Base-by-base conservation (phyloP, 1,284 basidiomycete genomes). In the Somion occarium region DNA sequence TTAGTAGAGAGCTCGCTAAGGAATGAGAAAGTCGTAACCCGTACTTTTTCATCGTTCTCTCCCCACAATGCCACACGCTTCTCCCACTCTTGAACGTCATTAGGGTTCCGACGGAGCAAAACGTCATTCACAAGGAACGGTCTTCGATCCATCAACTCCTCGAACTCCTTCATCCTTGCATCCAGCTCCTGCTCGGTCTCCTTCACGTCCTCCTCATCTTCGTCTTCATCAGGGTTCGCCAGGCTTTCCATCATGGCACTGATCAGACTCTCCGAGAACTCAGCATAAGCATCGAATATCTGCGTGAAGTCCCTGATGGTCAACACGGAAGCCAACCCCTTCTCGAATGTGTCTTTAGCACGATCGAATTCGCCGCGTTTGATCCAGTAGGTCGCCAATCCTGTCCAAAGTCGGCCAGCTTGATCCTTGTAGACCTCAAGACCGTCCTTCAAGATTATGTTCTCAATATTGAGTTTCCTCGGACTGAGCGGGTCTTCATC, bases 61-160 rank as follows among this genome's bases (percentile, higher is more conserved):
- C 90, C 96, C 80, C 87, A 94, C 38, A 99, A 70, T 2, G 93
- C 93, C n/a, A 98, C 83, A 9, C 95, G 78, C 72, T 99, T 99
- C 73, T 98, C 96, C 97, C 97, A 99, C 67, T 99, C 97, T 61
- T 97, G 94, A 0, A 99, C 96, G 62, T 99, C 97, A 63, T 98
- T 93, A 0, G 93, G 92, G 73, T 99, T 99, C 59, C 97, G 76
- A 51, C 97, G 77, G 23, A 99, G 71, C 25, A 99, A 71, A 2
- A 99, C 97, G 60, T 98, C 95, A 65, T 99, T 99, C 49, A 98
- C 87, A 53, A 99, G 75, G 79, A 99, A 99, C 2, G 94, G 97
- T 60, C 97, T 72, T 39, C 95, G 79, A 66, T 99, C 97, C 83
- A 98, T 97, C 56, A 99, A 70, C 50, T 87, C 87, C 68, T 98